These are phyloP conservation scores for Emmonsiellopsis sp. DNA, from an alignment of 2,329 filamentous ascomycete genomes.

Conservation along the genomic window DNA sequence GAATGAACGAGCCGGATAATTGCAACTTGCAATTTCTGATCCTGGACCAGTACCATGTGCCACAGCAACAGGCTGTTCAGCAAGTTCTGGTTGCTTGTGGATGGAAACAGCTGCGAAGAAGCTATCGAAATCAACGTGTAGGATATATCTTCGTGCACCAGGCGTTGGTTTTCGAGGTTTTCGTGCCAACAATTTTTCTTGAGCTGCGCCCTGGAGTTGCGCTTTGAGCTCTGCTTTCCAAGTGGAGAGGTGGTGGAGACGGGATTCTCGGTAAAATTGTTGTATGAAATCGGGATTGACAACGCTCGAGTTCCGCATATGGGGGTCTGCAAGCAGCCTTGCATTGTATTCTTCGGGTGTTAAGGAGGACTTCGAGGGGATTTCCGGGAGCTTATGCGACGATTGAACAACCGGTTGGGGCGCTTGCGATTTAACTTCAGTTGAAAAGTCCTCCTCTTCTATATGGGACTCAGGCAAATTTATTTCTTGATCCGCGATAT, in stretches of 20 bases:
- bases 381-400: background rate
- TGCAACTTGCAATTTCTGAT: conserved; percentile 95
- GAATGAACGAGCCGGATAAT: conserved; percentile 78
- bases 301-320: conserved; percentile 77
- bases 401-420: background rate
- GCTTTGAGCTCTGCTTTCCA: conserved; percentile 96
- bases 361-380: conserved; percentile 30
- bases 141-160: conserved; percentile 67
- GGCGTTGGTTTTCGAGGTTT: conserved; percentile 45
- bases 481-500: too few relatives aligned
- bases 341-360: conserved; percentile 93
- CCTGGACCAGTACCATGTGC: conserved; percentile 78
- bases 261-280: conserved; percentile 90
- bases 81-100: conserved; percentile 65
- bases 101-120: conserved; percentile 94
- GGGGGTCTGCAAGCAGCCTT: conserved; percentile 71
- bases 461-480: too few relatives aligned
- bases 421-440: too few relatives aligned
- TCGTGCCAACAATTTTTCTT: conserved; percentile 50
- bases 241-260: conserved; percentile 85
- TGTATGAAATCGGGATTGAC: conserved; percentile 89
- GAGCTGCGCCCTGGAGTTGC: conserved; percentile 70
- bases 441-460: too few relatives aligned
- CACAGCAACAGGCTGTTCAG: conserved; percentile 74
- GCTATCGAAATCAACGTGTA: conserved; percentile 97